Evolutionary conservation across 352 stramenopile genomes (phyloP).

Genomic region (Poterioochromonas sp.): DNA sequence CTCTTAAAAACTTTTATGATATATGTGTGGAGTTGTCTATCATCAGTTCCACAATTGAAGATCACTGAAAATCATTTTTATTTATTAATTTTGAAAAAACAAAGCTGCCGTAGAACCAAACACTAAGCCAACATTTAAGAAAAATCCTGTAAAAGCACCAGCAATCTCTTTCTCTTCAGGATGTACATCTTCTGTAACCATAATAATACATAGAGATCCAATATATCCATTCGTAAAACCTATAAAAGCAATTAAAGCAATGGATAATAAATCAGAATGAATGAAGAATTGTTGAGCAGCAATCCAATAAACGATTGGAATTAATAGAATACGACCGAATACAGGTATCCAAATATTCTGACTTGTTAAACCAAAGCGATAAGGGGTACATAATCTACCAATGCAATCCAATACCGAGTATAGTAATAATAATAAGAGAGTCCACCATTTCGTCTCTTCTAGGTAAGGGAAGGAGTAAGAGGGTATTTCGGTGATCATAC

Average conservation of each 20-base stretch:
- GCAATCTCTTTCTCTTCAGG: constrained; percentile 59
- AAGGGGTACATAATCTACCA: neutral
- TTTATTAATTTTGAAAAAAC: constrained; percentile 43
- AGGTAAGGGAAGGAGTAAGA: constrained; percentile 63
- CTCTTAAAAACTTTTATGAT: too few relatives aligned
- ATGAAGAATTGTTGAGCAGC: neutral
- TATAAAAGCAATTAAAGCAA: constrained; percentile 58
- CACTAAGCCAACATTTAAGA: constrained; percentile 68
- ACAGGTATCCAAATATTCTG: neutral
- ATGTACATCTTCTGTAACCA: constrained; percentile 65
- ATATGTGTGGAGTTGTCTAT: too few relatives aligned
- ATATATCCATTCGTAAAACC: constrained; percentile 66
- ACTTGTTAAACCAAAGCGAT: neutral
- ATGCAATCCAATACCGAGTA: constrained; percentile 42
- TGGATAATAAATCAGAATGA: constrained; percentile 47
- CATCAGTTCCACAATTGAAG: too few relatives aligned
- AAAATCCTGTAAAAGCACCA: constrained; percentile 67
- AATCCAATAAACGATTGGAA: neutral
- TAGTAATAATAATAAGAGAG: constrained; percentile 62
- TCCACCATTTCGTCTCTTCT: constrained; percentile 63
- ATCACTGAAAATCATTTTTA: too few relatives aligned
- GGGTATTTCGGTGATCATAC: constrained; percentile 66
- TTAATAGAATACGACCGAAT: neutral
- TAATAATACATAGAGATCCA: constrained; percentile 63
- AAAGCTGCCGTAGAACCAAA: constrained; percentile 59